Base-by-base conservation (phyloP, 2,329 filamentous ascomycete genomes). In the Botrytis elliptica region DNA sequence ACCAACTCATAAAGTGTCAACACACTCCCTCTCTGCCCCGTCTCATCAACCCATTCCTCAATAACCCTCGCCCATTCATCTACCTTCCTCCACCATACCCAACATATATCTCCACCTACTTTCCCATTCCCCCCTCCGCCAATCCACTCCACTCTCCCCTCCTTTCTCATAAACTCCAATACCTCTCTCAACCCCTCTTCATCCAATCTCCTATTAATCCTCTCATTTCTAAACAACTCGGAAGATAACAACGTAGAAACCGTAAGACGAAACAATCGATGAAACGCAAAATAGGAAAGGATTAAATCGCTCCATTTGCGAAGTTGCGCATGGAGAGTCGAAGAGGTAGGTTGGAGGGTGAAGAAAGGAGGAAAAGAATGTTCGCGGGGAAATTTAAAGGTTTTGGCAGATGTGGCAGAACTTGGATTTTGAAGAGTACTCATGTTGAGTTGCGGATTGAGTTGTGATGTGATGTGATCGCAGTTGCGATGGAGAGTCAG, bases 1-100 rank as follows among this genome's bases (percentile, higher is more conserved):
- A 90, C 88, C 79, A 99, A 84, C 84, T 99, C 96, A 83, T 98
- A 98, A 38, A 99, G 85, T 73, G 96, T 99, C 80, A 99, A 83
- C 73, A 99, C 95, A 20, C 88, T 90, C 38, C 93, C 93, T 85
- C 92, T 95, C 86, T 98, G 95, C 6, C 90, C 96, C 75, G 94
- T 97, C 75, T 90, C 89, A 44, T 98, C 95, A 64, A 94, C 63
- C 64, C 36, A 73, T 33, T 67, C 64, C 71, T 70, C 59, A 64
- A 57, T 63, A 33, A 69, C 81, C 49, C 87, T 88, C 3, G 94
- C 96, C 95, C 96, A 99, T 84, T 98, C 95, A 81, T 97, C 93
- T 0, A 92, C 91, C 79, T 89, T 92, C 76, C 89, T 88, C 95
- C 95, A 98, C 84, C 91, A 97, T 4, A 98, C 84, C 87, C 91